These are phyloP conservation scores for Spirogloea muscicola DNA, from an alignment of 139 green algal genomes.

Conservation along the genomic window DNA sequence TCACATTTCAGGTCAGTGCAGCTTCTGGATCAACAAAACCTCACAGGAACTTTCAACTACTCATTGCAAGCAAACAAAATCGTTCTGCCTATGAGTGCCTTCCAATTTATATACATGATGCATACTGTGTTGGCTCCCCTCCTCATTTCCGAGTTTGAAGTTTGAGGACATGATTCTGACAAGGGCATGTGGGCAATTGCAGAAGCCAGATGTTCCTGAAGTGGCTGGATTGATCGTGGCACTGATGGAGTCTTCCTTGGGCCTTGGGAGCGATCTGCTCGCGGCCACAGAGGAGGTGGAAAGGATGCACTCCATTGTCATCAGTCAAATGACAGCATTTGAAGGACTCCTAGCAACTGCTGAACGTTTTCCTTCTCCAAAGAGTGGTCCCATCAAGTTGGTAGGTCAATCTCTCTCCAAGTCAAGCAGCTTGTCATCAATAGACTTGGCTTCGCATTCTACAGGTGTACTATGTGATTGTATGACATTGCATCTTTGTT, in stretches of 20 bases:
- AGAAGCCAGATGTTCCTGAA: constrained; percentile 40
- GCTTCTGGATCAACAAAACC: too few species aligned
- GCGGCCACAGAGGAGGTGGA: constrained; percentile 24
- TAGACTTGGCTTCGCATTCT: background rate
- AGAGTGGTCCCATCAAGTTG: constrained; percentile 24
- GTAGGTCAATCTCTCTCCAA: background rate
- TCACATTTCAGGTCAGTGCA: too few species aligned
- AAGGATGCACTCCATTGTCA: constrained; percentile 24
- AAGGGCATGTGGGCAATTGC: too few species aligned
- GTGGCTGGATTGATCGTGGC: constrained; percentile 12
- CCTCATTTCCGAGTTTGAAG: too few species aligned
- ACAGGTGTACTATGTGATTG: background rate
- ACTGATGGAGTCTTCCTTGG: constrained; percentile 23
- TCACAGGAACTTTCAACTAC: too few species aligned
- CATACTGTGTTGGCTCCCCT: too few species aligned
- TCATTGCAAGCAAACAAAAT: too few species aligned
- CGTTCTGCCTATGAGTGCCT: too few species aligned
- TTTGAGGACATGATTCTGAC: too few species aligned
- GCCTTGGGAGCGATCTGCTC: constrained; percentile 3
- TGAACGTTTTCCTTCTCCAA: background rate
- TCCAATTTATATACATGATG: too few species aligned
- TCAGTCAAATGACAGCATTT: constrained; percentile 18
- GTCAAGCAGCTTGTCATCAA: background rate
- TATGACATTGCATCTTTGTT: background rate
- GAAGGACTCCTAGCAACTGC: constrained; percentile 21